phyloP scores from a whole-genome alignment of 2,329 filamentous ascomycete genomes.

The Fusarium guadeloupense region DNA sequence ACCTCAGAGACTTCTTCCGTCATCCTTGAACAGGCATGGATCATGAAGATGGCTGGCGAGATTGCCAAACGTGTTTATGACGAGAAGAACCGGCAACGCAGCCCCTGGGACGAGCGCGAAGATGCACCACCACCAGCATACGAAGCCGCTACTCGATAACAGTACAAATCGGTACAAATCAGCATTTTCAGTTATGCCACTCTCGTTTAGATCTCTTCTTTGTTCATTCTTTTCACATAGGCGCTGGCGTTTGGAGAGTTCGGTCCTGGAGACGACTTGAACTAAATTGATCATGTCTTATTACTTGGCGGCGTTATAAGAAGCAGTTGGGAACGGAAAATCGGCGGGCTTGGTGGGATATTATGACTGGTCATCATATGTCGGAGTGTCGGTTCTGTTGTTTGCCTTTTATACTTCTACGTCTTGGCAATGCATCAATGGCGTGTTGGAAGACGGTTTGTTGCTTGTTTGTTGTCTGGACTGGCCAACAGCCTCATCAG shows the following conservation, averaged over 20 bases:
- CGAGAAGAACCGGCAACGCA: constrained; percentile 70
- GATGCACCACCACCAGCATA: constrained; percentile 70
- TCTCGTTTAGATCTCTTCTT: constrained; percentile 31
- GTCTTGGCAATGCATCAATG: constrained; percentile 15
- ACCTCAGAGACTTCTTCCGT: constrained; percentile 62
- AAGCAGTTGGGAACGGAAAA: constrained; percentile 29
- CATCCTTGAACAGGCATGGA: constrained; percentile 84
- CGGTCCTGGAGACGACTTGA: constrained; percentile 21
- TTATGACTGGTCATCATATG: constrained; percentile 27
- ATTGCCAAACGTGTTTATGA: constrained; percentile 89
- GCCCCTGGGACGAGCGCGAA: constrained; percentile 60
- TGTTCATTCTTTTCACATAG: constrained; percentile 27
- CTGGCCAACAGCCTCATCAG: constrained; percentile 26
- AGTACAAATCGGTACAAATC: constrained; percentile 9
- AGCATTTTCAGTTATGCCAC: constrained; percentile 33
- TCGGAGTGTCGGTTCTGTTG: constrained; percentile 21
- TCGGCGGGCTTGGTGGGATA: constrained; percentile 30
- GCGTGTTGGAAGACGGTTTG: constrained; percentile 10
- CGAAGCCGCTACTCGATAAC: constrained; percentile 58
- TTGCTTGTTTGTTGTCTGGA: constrained; percentile 18
- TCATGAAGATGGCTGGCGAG: constrained; percentile 92
- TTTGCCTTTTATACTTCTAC: constrained; percentile 24
- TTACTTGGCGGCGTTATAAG: constrained; percentile 35
- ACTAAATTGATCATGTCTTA: constrained; percentile 25
- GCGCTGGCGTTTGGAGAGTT: constrained; percentile 37